phyloP scores from a whole-genome alignment of 768 basidiomycete species.

The Crepidotus variabilis region DNA sequence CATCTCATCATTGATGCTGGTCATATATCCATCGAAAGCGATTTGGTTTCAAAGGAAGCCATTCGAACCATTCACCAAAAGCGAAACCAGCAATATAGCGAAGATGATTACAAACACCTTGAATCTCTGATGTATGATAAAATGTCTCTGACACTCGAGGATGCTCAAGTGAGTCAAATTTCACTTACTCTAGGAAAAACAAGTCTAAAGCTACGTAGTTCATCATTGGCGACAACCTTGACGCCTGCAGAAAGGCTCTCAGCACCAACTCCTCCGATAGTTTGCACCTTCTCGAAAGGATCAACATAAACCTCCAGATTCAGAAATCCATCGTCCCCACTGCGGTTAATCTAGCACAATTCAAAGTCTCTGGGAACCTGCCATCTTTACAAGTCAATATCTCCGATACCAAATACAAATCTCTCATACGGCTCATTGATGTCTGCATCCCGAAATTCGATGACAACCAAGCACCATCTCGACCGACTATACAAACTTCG shows the following conservation, averaged over 20 bases:
- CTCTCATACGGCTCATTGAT: slow-evolving; percentile 89
- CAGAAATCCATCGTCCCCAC: slow-evolving; percentile 92
- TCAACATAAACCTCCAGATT: slow-evolving; percentile 83
- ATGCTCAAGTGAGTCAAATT: slow-evolving; percentile 70
- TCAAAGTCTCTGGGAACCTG: slow-evolving; percentile 88
- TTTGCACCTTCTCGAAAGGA: slow-evolving; percentile 88
- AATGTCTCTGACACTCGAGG: slow-evolving; percentile 73
- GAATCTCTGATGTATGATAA: slow-evolving; percentile 97
- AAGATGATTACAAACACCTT: slow-evolving; percentile 80
- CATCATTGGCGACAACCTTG: slow-evolving; percentile 79
- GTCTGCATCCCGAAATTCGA: slow-evolving; percentile 85
- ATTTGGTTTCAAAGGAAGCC: slow-evolving; percentile 81
- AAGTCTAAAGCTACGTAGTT: slow-evolving; percentile 48
- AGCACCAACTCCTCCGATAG: slow-evolving; percentile 49
- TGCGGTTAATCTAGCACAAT: slow-evolving; percentile 74
- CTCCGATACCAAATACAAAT: slow-evolving; percentile 88
- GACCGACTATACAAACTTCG: slow-evolving; percentile 17
- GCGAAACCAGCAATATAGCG: slow-evolving; percentile 77
- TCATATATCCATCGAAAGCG: slow-evolving; percentile 90
- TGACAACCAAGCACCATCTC: slow-evolving; percentile 24
- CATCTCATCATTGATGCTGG: slow-evolving; percentile 94
- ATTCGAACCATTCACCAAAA: slow-evolving; percentile 78
- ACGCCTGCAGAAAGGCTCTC: slow-evolving; percentile 80
- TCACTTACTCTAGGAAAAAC: slow-evolving; percentile 8
- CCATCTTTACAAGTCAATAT: slow-evolving; percentile 88